A percentile compares a stretch with the other conserved stretches of the same genome.
phyloP scores from a whole-genome alignment of 73 alveolate genomes.

The Paramecium sonneborni region DNA sequence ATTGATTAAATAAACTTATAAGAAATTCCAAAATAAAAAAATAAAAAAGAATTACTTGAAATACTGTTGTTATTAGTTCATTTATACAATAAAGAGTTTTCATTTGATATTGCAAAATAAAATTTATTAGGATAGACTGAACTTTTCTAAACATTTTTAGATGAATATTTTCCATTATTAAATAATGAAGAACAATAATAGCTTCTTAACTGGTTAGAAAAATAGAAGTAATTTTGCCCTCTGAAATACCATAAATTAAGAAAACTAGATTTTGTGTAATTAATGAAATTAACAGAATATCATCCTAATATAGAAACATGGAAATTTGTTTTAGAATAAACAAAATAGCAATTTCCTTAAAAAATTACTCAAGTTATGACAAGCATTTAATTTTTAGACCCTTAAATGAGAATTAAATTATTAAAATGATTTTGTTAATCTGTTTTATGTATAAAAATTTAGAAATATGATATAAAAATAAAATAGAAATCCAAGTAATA shows the following conservation, averaged over 20 bases:
- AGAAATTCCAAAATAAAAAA: background rate
- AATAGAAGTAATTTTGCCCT: slow-evolving; percentile 11
- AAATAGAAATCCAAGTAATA: background rate
- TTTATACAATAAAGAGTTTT: background rate
- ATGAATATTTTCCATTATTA: background rate
- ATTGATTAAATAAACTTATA: background rate
- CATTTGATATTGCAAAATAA: background rate
- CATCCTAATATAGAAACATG: background rate
- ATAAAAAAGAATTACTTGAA: slow-evolving; percentile 18
- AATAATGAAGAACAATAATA: background rate
- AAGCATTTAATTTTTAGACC: background rate
- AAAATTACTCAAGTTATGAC: background rate
- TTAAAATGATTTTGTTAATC: background rate
- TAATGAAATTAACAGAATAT: slow-evolving; percentile 33
- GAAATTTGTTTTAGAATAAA: background rate
- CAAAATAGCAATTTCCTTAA: background rate
- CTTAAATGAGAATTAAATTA: background rate
- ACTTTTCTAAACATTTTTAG: background rate
- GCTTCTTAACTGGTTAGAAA: background rate
- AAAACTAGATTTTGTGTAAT: background rate
- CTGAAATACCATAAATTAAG: slow-evolving; percentile 15
- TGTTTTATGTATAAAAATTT: background rate
- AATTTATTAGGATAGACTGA: background rate
- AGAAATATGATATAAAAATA: background rate
- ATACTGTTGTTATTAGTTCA: background rate